phyloP scores from a whole-genome alignment of 2,329 filamentous ascomycete species.

The Neonectria ditissima region DNA sequence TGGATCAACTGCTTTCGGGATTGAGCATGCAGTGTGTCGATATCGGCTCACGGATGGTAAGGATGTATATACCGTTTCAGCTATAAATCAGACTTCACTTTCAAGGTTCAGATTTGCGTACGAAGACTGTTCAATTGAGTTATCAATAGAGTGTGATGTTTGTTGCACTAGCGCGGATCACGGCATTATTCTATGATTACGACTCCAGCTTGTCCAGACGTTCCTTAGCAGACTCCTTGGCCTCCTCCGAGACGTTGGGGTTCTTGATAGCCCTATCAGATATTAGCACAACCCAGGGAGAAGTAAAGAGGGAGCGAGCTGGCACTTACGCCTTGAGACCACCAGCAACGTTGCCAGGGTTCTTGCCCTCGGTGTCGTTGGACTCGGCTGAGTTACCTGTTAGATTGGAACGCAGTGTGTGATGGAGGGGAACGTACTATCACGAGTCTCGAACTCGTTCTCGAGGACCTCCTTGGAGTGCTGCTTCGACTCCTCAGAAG shows the following conservation, averaged over 20 bases:
- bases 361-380: constrained; percentile 58
- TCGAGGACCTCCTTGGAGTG: constrained; percentile 65
- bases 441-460: constrained; percentile 59
- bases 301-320: too few species aligned
- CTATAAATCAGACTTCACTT: not conserved
- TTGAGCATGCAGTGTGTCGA: constrained; percentile 4
- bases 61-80: constrained; percentile 5
- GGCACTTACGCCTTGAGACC: constrained; percentile 63
- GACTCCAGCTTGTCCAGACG: constrained; percentile 53
- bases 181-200: not conserved
- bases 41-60: not conserved
- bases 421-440: too few species aligned
- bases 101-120: too few species aligned
- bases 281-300: too few species aligned
- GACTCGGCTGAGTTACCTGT: constrained; percentile 38
- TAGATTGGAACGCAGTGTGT: rapidly evolving
- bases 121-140: not conserved
- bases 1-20: constrained; percentile 28
- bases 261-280: constrained; percentile 61
- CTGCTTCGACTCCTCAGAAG: constrained; percentile 66
- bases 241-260: constrained; percentile 67
- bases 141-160: too few species aligned
- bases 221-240: constrained; percentile 67
- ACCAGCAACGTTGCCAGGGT: constrained; percentile 64
- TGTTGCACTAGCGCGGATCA: not conserved